These are phyloP conservation scores for Brassica incana DNA, from an alignment of 345 rosid genomes.

Conservation along the genomic window DNA sequence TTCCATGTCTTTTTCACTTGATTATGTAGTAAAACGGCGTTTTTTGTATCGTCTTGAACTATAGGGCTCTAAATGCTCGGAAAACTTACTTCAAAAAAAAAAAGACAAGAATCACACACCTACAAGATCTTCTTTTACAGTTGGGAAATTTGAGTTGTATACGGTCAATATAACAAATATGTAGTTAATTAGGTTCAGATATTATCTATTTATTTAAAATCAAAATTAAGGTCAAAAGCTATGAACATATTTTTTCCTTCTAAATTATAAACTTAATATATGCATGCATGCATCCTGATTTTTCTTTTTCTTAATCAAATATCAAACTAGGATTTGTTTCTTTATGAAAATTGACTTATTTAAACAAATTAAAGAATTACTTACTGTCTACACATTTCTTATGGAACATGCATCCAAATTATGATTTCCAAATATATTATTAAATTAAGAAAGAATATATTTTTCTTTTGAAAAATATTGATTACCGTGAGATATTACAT, in stretches of 20 bases:
- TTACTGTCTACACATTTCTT: background rate
- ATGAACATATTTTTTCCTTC: too few species aligned
- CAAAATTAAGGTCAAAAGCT: too few species aligned
- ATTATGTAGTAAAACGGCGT: background rate
- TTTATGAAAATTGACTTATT: background rate
- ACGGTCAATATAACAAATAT: too few species aligned
- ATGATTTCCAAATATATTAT: background rate
- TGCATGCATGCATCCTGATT: background rate
- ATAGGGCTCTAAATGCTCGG: conserved; percentile 67
- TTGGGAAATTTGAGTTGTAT: too few species aligned
- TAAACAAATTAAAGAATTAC: background rate
- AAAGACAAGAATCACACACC: background rate
- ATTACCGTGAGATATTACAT: background rate
- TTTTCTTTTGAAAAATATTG: background rate
- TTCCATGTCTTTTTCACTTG: conserved; percentile 5
- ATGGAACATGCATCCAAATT: background rate
- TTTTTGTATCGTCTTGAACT: background rate
- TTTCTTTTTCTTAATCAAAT: background rate
- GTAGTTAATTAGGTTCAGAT: too few species aligned
- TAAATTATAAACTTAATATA: background rate
- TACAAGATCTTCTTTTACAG: too few species aligned
- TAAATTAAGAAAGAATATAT: background rate
- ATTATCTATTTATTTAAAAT: too few species aligned
- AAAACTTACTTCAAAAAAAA: conserved; percentile 59
- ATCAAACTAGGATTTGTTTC: background rate